Conservation (phyloP, 495 filamentous ascomycete genomes). For the Neurospora cerealis region DNA sequence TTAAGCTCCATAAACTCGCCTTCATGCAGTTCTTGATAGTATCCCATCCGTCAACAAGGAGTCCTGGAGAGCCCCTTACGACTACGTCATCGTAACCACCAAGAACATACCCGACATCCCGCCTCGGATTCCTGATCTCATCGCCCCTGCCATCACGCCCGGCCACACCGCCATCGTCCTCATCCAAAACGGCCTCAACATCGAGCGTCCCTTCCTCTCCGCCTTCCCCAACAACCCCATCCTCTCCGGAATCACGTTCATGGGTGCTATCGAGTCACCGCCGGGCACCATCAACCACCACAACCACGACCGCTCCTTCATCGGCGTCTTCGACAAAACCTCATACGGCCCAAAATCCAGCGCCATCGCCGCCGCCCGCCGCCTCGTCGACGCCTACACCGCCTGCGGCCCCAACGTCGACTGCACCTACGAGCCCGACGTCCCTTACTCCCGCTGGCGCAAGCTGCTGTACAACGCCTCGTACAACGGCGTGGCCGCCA, state of each 20-base stretch:
- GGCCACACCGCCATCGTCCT: conserved; percentile 43
- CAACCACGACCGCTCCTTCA: conserved; percentile 25
- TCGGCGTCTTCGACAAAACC: conserved; percentile 37
- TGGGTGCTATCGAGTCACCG: conserved; percentile 35
- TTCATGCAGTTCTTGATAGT: conserved; percentile 19
- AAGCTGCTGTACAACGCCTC: conserved; percentile 44
- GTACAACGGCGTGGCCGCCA: conserved; percentile 36
- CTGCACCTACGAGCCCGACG: conserved; percentile 22
- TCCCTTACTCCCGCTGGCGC: conserved; percentile 33
- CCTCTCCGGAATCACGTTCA: conserved; percentile 44
- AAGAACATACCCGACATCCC: conserved; percentile 39
- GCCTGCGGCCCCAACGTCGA: conserved; percentile 19
- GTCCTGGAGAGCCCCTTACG: conserved; percentile 20
- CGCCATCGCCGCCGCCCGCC: conserved; percentile 17
- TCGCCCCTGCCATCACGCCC: conserved; percentile 38
- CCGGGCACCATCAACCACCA: conserved; percentile 38
- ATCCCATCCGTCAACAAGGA: conserved; percentile 31
- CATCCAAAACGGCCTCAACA: conserved; percentile 55
- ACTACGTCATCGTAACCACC: conserved; percentile 43
- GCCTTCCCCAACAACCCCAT: conserved; percentile 42
- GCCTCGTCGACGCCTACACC: conserved; percentile 32
- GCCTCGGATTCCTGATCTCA: conserved; percentile 27
- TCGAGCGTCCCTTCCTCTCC: conserved; percentile 44
- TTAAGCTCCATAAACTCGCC: neutral
- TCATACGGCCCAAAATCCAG: neutral